Base-by-base conservation (phyloP, 805 yeast genomes). In the Spathaspora girioi region DNA sequence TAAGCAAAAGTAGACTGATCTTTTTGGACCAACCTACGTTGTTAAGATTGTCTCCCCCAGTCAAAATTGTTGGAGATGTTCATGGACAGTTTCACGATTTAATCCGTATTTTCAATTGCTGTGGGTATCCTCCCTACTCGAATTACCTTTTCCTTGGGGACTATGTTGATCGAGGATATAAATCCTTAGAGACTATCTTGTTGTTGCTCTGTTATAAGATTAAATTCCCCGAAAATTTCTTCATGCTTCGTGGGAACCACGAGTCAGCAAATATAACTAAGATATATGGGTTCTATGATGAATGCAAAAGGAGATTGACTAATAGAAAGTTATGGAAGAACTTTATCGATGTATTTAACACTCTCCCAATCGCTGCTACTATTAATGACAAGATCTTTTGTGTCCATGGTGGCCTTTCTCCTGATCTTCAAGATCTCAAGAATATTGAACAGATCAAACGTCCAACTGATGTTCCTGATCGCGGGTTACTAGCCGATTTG, bases 391-490 rank as follows among this genome's bases (percentile, higher is more conserved):
- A 78, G 58, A 79, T 81, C 26, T 81, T 81, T 54, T 80, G 84
- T 61, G 80, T 81, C 43, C 85, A 81, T 63, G 85, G 96, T 45
- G 94, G 94, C 1, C 71, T 88, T 46, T 87, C 93, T 0, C 94
- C 96, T 4, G 83, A 83, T 42, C 70, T 88, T 55, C 75, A 75
- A 23, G 79, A 80, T 52, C 73, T 87, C 73, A 78, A 78, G 54
- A 90, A 87, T 64, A 84, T 88, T 52, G 84, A 84, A 59, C 78
- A 78, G 46, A 86, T 88, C 49, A 81, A 82, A 58, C 73, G 96
- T 60, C 96, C 96, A 9, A 87, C 94, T 1, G 96, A 88, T 67
- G 84, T 88, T 20, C 96, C 94, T 0, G 94, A 87, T 60, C 80
- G 78, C 55, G 96, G 96, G 0, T 69, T 88, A 35, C 72, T 88